A percentile compares a stretch with the other conserved stretches of the same genome.
Evolutionary conservation across 345 rosid species (phyloP).

Genomic region (Boechera divaricarpa): DNA sequence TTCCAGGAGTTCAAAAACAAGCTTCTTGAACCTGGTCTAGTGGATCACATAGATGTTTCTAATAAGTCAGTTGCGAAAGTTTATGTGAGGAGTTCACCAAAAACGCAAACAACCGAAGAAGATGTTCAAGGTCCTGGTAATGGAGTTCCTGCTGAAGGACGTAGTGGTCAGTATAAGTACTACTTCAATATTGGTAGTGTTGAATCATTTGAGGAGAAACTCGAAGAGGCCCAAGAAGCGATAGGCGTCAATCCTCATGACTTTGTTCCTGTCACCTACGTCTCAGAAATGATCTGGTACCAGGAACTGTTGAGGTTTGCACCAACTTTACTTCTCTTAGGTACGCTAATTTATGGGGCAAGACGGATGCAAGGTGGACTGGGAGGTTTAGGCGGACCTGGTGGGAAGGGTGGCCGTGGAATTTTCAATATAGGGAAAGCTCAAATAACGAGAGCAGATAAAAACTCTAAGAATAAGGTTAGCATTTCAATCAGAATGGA

Average conservation of each 20-base stretch:
- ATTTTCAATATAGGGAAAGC: conserved; percentile 95
- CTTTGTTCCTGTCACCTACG: conserved; percentile 78
- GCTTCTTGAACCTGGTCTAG: conserved; percentile 90
- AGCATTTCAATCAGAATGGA: conserved; percentile 18
- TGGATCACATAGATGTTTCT: conserved; percentile 87
- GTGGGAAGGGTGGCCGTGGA: conserved; percentile 85
- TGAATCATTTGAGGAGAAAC: conserved; percentile 90
- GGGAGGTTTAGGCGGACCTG: conserved; percentile 77
- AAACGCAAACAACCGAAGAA: conserved; percentile 53
- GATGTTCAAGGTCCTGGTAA: conserved; percentile 51
- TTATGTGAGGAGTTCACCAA: conserved; percentile 62
- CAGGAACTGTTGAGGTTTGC: conserved; percentile 81
- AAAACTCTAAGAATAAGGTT: conserved; percentile 94
- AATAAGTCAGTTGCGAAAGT: conserved; percentile 93
- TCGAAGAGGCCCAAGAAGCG: conserved; percentile 92
- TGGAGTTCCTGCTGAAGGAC: conserved; percentile 55
- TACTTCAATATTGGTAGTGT: conserved; percentile 86
- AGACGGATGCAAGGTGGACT: conserved; percentile 82
- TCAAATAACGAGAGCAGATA: conserved; percentile 82
- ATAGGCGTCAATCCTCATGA: conserved; percentile 78
- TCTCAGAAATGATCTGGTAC: conserved; percentile 72
- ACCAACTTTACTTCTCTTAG: conserved; percentile 75
- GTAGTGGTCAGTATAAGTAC: conserved; percentile 70
- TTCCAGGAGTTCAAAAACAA: conserved; percentile 97
- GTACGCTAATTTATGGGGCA: conserved; percentile 68